Conservation (phyloP, 1,139 yeast species). For the Yamadazyma atmosphaerica region DNA sequence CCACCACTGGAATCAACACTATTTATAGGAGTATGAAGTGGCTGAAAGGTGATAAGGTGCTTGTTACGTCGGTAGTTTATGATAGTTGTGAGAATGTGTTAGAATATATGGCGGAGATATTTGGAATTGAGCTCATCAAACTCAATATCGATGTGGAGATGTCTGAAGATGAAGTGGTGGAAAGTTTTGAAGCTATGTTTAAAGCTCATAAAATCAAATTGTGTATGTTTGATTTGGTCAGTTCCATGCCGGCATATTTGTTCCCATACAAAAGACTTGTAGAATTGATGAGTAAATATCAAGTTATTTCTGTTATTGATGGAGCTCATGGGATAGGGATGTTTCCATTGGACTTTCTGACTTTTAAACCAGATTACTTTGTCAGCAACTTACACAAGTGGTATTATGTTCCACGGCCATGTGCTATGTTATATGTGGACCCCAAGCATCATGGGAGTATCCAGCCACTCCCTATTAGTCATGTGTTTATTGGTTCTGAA, state of each 20-base stretch:
- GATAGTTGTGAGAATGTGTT: constrained; percentile 59
- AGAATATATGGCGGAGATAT: constrained; percentile 39
- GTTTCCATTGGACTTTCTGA: constrained; percentile 40
- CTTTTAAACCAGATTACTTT: constrained; percentile 59
- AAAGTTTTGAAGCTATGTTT: constrained; percentile 35
- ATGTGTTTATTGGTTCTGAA: constrained; percentile 27
- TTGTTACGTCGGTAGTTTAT: constrained; percentile 55
- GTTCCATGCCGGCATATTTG: constrained; percentile 63
- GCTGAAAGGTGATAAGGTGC: constrained; percentile 53
- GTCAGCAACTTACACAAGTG: constrained; percentile 71
- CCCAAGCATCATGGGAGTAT: constrained; percentile 48
- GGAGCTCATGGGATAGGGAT: constrained; percentile 74
- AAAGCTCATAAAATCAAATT: constrained; percentile 27
- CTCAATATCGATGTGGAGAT: constrained; percentile 51
- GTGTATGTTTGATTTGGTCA: constrained; percentile 60
- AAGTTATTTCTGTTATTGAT: constrained; percentile 59
- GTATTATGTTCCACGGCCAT: constrained; percentile 59
- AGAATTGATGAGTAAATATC: constrained; percentile 46
- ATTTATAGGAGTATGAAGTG: constrained; percentile 58
- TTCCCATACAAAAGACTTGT: constrained; percentile 57
- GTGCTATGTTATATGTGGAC: constrained; percentile 61
- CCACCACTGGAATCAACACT: constrained; percentile 62
- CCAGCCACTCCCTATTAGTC: constrained; percentile 61
- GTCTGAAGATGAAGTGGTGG: constrained; percentile 47
- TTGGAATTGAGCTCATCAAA: constrained; percentile 47